phyloP scores from a whole-genome alignment of 441 rosid species.

The Mallotus repandus region DNA sequence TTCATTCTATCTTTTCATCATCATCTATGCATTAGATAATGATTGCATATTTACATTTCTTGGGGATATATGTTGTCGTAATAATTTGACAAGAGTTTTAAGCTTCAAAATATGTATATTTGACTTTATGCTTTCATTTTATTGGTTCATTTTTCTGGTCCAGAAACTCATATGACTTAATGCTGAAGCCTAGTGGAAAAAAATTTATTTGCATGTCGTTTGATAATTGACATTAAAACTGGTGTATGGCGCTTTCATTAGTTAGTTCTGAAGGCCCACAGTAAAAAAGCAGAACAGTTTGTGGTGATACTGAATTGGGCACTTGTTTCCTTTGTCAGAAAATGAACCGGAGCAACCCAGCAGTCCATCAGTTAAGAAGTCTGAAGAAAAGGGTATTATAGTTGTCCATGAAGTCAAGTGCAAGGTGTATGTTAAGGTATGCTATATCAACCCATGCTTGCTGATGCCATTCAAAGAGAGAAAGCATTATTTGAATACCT shows the following conservation, averaged over 20 bases:
- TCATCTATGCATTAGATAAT: neutral
- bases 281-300: neutral
- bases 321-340: conserved; percentile 38
- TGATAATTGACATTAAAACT: neutral
- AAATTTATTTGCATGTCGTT: neutral
- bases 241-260: neutral
- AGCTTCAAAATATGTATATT: neutral
- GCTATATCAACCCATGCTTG: conserved; percentile 5
- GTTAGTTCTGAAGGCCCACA: neutral
- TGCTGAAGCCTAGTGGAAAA: neutral
- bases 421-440: conserved; percentile 95
- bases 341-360: conserved; percentile 74
- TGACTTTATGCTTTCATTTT: neutral
- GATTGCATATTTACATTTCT: neutral
- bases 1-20: neutral
- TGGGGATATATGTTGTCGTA: neutral
- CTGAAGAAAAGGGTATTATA: conserved; percentile 74
- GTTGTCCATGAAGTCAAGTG: conserved; percentile 94
- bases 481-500: neutral
- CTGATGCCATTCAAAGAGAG: neutral
- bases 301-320: conserved; percentile 4
- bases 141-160: neutral
- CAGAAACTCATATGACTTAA: neutral
- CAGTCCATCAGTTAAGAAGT: conserved; percentile 90
- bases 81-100: neutral